These are phyloP conservation scores for Kitagawia praeruptora DNA, from an alignment of 129 eudicot genomes.

Conservation along the genomic window DNA sequence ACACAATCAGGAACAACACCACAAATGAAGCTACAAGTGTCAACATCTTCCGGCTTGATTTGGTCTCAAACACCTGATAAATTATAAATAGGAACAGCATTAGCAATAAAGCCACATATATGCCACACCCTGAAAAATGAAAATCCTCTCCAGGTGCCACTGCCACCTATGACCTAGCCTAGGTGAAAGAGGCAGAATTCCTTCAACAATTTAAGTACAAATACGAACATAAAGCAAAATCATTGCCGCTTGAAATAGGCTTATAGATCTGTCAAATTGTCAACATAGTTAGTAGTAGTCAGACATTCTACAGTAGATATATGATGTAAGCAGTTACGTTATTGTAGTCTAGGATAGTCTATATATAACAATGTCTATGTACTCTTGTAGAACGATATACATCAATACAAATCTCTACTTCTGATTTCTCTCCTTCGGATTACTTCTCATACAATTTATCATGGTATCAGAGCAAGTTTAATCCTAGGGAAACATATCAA, in stretches of 20 bases:
- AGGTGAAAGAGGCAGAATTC: neutral
- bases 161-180: neutral
- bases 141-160: neutral
- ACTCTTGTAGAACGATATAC: too few species aligned
- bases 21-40: constrained; percentile 76
- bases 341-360: too few species aligned
- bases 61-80: constrained; percentile 77
- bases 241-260: neutral
- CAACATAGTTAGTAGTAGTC: too few species aligned
- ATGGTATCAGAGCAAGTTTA: too few species aligned
- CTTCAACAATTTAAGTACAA: neutral
- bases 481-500: too few species aligned
- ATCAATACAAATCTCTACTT: too few species aligned
- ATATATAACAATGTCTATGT: too few species aligned
- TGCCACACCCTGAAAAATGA: neutral
- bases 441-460: too few species aligned
- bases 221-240: neutral
- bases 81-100: neutral
- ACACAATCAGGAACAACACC: constrained; percentile 62
- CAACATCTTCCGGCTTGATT: constrained; percentile 82
- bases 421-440: too few species aligned
- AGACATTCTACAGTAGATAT: too few species aligned
- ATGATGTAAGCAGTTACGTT: too few species aligned
- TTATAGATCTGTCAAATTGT: too few species aligned
- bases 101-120: neutral